Conservation (phyloP, 2,329 filamentous ascomycete genomes). For the Arachnomyces sp. region DNA sequence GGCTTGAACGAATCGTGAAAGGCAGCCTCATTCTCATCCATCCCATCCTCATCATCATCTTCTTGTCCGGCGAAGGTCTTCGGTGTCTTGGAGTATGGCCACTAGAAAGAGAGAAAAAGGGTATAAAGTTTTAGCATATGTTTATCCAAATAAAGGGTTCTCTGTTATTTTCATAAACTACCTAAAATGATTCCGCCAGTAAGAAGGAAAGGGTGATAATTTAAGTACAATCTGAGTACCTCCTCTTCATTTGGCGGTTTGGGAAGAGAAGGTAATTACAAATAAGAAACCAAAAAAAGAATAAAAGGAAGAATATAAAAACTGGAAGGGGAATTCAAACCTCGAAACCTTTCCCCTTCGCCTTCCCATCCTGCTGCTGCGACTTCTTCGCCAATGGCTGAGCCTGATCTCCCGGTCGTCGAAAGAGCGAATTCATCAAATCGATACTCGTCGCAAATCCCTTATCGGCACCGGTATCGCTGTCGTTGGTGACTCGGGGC, state of each 20-base stretch:
- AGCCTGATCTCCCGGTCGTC: conserved; percentile 51
- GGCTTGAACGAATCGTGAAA: conserved; percentile 71
- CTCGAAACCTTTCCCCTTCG: conserved; percentile 72
- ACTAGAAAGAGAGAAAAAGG: conserved; percentile 49
- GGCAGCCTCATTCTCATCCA: conserved; percentile 55
- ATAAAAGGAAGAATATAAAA: conserved; percentile 41
- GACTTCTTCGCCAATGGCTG: conserved; percentile 48
- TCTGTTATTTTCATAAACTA: no score
- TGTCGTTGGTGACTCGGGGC: conserved; percentile 16
- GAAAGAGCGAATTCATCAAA: conserved; percentile 90
- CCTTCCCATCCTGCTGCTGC: conserved; percentile 49
- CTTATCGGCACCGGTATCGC: conserved; percentile 29
- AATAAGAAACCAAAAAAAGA: conserved; percentile 17
- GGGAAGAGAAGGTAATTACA: conserved; percentile 8
- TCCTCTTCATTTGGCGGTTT: no score
- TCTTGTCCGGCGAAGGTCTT: conserved; percentile 59
- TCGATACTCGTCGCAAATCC: conserved; percentile 85
- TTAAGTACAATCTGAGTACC: no score
- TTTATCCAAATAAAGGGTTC: no score
- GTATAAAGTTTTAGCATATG: conserved; percentile 30
- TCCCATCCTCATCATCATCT: no score
- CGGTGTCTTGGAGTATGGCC: conserved; percentile 73
- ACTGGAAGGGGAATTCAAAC: conserved; percentile 59
- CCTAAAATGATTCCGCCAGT: no score
- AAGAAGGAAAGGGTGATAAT: no score